Percentiles rank a stretch among this genome's conserved stretches.
These are phyloP conservation scores for Ambrosia artemisiifolia DNA, from an alignment of 129 eudicot species.

Conservation along the genomic window DNA sequence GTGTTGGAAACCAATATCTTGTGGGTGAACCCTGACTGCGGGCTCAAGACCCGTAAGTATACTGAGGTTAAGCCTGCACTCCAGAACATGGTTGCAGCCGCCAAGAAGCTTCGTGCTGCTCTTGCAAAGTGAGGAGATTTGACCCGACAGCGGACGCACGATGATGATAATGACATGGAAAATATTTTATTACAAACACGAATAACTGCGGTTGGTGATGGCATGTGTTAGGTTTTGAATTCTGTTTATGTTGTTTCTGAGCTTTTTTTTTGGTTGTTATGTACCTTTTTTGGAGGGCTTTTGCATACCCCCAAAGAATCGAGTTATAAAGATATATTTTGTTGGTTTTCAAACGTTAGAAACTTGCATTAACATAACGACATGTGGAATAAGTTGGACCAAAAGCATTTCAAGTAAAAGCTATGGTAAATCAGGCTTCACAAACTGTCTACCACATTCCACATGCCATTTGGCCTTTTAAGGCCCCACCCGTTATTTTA, in stretches of 20 bases:
- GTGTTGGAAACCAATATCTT: slow-evolving; percentile 81
- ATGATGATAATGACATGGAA: not conserved
- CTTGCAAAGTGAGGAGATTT: slow-evolving; percentile 48
- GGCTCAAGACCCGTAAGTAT: slow-evolving; percentile 97
- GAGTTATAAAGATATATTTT: not conserved
- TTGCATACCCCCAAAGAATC: not conserved
- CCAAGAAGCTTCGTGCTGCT: slow-evolving; percentile 72
- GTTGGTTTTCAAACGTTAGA: slow-evolving; percentile 1
- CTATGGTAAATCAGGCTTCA: too few species aligned
- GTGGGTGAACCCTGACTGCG: slow-evolving; percentile 99
- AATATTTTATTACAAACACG: not conserved
- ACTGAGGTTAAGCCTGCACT: slow-evolving; percentile 88
- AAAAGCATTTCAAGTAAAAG: too few species aligned
- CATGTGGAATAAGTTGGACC: too few species aligned
- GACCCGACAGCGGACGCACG: not conserved
- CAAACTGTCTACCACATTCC: too few species aligned
- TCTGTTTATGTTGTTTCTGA: not conserved
- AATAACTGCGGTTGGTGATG: slow-evolving; percentile 19
- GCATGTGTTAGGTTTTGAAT: not conserved
- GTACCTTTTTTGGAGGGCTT: slow-evolving; percentile 3
- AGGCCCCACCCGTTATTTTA: too few species aligned
- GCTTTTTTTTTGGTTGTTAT: not conserved
- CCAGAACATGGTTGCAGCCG: slow-evolving; percentile 74
- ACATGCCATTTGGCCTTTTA: too few species aligned
- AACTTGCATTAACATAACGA: not conserved